These are phyloP conservation scores for Beauveria caledonica DNA, from an alignment of 2,329 filamentous ascomycete species.

Conservation along the genomic window DNA sequence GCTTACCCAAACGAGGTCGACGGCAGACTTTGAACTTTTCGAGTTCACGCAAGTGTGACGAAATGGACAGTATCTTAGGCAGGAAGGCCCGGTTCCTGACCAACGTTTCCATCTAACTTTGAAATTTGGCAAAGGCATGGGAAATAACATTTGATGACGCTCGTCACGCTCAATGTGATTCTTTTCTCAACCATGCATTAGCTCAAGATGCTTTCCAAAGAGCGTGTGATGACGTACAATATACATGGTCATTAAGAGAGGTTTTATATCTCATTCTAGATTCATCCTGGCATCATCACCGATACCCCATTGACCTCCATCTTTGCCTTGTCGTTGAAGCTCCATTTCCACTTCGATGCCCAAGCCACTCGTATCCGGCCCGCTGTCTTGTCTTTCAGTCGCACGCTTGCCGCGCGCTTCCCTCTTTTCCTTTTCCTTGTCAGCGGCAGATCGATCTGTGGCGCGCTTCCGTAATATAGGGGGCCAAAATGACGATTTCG, in stretches of 20 bases:
- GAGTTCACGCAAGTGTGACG: background rate
- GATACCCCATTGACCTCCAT: constrained; percentile 63
- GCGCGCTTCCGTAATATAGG: constrained; percentile 32
- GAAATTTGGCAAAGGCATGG: background rate
- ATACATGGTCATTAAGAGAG: background rate
- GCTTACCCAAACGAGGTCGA: background rate
- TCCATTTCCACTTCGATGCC: constrained; percentile 40
- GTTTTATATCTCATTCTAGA: constrained; percentile 48
- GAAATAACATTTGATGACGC: background rate
- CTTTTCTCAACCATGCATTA: background rate
- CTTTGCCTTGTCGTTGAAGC: constrained; percentile 44
- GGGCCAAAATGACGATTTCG: constrained; percentile 36
- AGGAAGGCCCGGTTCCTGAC: background rate
- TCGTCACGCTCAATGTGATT: background rate
- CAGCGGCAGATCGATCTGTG: constrained; percentile 25
- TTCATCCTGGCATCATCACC: constrained; percentile 81
- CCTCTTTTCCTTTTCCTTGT: constrained; percentile 11
- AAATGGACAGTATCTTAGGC: background rate
- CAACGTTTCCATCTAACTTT: background rate
- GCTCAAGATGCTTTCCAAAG: background rate
- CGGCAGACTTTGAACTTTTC: background rate
- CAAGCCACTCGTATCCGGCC: constrained; percentile 34
- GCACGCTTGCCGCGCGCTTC: constrained; percentile 27
- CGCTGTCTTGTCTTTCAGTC: constrained; percentile 33
- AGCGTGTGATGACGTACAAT: background rate